phyloP scores from a whole-genome alignment of 2,329 filamentous ascomycete genomes.

The Berkeleyomyces basicola region DNA sequence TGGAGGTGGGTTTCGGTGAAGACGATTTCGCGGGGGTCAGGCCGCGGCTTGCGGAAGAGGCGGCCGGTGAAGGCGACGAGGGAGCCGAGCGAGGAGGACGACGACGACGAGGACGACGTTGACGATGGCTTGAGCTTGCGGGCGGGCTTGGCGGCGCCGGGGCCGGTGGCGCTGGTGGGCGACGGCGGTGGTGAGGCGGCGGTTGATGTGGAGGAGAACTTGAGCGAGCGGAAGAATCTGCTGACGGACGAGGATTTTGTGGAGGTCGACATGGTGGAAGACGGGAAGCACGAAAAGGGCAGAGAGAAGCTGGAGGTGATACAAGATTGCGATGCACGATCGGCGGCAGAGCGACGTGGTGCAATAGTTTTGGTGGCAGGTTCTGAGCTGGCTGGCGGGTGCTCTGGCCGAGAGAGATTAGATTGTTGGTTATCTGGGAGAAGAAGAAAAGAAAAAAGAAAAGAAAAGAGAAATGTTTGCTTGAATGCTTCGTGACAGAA shows the following conservation, averaged over 20 bases:
- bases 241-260: constrained; percentile 6
- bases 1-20: constrained; percentile 29
- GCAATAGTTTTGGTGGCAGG: not conserved
- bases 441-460: not conserved
- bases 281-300: not conserved
- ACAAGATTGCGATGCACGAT: not conserved
- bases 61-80: constrained; percentile 4
- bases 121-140: constrained; percentile 1
- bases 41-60: constrained; percentile 6
- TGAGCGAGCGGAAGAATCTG: constrained; percentile 5
- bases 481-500: not conserved
- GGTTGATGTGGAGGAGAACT: constrained; percentile 7
- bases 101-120: not conserved
- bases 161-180: not conserved
- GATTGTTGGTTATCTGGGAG: not conserved
- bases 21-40: constrained; percentile 29
- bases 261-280: constrained; percentile 3
- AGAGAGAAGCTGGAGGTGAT: not conserved
- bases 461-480: not conserved
- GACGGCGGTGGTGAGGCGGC: not conserved
- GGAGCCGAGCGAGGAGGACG: constrained; percentile 4
- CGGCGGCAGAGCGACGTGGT: not conserved
- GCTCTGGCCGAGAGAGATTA: not conserved
- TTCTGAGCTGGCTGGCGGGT: not conserved
- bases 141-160: not conserved